Conservation (phyloP, 1,284 basidiomycete species). For the Leccinum pachyderme region DNA sequence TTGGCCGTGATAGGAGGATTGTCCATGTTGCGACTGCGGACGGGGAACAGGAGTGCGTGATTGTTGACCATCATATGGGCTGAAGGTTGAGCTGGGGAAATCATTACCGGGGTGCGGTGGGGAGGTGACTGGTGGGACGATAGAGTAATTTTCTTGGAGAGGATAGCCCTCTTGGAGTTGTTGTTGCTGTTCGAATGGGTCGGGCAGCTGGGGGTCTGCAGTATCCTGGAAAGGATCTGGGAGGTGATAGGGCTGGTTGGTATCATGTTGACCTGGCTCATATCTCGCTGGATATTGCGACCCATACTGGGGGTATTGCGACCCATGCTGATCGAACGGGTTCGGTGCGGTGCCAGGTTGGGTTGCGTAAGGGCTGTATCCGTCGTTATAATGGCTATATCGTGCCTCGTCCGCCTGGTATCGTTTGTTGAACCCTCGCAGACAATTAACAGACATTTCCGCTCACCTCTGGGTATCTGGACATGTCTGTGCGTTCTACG, state of each 20-base stretch:
- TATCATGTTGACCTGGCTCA: conserved; percentile 29
- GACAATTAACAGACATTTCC: neutral
- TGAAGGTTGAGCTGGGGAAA: conserved; percentile 27
- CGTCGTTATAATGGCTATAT: conserved; percentile 54
- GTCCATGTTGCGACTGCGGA: conserved; percentile 28
- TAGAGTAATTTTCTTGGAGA: conserved; percentile 20
- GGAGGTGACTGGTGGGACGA: conserved; percentile 12
- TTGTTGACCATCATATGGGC: conserved; percentile 20
- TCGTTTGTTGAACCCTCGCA: conserved; percentile 3
- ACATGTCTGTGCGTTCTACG: conserved; percentile 32
- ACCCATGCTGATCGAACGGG: conserved; percentile 25
- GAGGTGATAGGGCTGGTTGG: conserved; percentile 25
- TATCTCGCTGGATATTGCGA: conserved; percentile 20
- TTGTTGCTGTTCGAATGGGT: conserved; percentile 34
- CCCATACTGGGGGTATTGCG: conserved; percentile 17
- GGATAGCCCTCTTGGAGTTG: conserved; percentile 21
- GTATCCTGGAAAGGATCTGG: conserved; percentile 23
- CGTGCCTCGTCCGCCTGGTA: conserved; percentile 55
- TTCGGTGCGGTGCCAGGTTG: conserved; percentile 17
- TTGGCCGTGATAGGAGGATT: conserved; percentile 37
- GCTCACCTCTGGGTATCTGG: conserved; percentile 42
- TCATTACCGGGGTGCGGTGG: conserved; percentile 27
- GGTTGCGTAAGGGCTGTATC: conserved; percentile 45
- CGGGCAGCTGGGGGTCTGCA: conserved; percentile 18
- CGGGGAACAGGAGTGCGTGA: conserved; percentile 21